Conservation (phyloP, 257 asterid species). For the Linaria vulgaris region DNA sequence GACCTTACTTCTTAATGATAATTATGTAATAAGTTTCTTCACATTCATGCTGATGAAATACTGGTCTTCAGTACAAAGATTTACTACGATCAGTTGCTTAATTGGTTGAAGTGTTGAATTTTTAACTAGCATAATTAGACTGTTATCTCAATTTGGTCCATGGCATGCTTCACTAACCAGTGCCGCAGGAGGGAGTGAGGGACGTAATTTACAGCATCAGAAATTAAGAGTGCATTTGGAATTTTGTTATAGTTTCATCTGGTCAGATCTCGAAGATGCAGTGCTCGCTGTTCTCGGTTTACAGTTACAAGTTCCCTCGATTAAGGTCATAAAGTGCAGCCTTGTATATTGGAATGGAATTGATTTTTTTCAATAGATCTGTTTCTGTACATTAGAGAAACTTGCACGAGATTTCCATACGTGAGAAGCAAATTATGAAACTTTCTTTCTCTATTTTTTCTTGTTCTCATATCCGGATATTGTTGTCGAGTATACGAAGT, state of each 20-base stretch:
- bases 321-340: background rate
- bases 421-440: background rate
- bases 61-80: background rate
- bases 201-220: background rate
- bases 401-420: background rate
- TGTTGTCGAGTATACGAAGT: background rate
- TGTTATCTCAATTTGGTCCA: background rate
- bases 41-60: background rate
- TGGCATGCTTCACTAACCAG: background rate
- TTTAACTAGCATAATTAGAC: background rate
- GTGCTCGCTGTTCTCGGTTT: background rate
- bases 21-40: slow-evolving; percentile 1
- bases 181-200: background rate
- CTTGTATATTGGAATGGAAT: background rate
- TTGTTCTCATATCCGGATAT: background rate
- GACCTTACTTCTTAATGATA: background rate
- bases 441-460: background rate
- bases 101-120: background rate
- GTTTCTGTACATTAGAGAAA: background rate
- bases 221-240: background rate
- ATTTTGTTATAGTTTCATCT: background rate
- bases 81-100: background rate
- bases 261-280: slow-evolving; percentile 8
- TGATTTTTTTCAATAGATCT: background rate
- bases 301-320: background rate